Conservation (phyloP, 306 rosid genomes). For the Dalbergia cultrata region DNA sequence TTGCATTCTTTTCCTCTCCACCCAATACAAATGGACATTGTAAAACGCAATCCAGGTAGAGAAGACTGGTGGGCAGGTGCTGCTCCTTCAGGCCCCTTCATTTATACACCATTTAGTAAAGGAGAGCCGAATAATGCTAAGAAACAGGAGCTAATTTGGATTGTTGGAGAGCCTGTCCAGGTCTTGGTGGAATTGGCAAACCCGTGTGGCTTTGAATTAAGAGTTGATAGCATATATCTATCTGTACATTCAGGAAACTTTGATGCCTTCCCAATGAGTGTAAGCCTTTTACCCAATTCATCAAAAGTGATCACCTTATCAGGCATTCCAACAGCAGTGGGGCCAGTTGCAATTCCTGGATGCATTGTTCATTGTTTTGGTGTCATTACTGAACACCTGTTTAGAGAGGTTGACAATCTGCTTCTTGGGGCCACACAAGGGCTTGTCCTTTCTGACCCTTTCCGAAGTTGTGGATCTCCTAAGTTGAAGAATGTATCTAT, state of each 20-base stretch:
- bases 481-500: constrained; percentile 79
- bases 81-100: constrained; percentile 96
- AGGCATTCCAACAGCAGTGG: constrained; percentile 91
- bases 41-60: constrained; percentile 88
- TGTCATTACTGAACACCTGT: constrained; percentile 95
- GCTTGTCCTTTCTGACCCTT: constrained; percentile 97
- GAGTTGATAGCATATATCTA: constrained; percentile 94
- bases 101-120: constrained; percentile 96
- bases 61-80: constrained; percentile 99
- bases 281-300: constrained; percentile 88
- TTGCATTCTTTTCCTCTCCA: constrained; percentile 90
- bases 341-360: constrained; percentile 85
- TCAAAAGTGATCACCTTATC: constrained; percentile 91
- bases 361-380: constrained; percentile 97
- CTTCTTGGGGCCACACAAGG: constrained; percentile 97
- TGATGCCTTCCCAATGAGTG: constrained; percentile 89
- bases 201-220: constrained; percentile 95
- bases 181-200: constrained; percentile 95
- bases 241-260: constrained; percentile 92
- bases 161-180: constrained; percentile 95
- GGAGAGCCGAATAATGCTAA: constrained; percentile 76
- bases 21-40: constrained; percentile 85
- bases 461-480: constrained; percentile 93
- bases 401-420: constrained; percentile 96
- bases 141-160: constrained; percentile 89